These are phyloP conservation scores for Echium plantagineum DNA, from an alignment of 257 asterid species.

Conservation along the genomic window DNA sequence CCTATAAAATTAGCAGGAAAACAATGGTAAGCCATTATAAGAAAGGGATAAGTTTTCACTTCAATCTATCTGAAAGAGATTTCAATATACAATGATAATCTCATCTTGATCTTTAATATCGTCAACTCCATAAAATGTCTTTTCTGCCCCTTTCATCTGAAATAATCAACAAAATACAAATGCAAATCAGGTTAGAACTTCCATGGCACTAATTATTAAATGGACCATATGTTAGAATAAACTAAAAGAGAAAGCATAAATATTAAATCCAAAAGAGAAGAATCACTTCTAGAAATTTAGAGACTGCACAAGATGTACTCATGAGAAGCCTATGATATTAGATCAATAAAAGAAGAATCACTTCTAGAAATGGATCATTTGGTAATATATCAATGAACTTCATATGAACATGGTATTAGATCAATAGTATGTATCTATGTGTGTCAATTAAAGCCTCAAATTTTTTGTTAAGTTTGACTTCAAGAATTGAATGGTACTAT, in stretches of 20 bases:
- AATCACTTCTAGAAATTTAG: no score
- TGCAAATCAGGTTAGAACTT: constrained; percentile 3
- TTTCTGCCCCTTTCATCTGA: constrained; percentile 51
- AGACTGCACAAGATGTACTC: no score
- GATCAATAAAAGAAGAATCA: no score
- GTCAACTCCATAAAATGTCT: constrained; percentile 57
- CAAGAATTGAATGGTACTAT: no score
- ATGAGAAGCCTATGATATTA: no score
- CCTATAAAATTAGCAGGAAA: constrained; percentile 33
- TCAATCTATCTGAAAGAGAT: constrained; percentile 1
- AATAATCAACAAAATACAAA: constrained; percentile 10
- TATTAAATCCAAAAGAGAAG: neutral
- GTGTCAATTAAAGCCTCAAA: no score
- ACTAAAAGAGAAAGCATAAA: neutral
- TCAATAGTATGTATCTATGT: no score
- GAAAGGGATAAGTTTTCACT: constrained; percentile 3
- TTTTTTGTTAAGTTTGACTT: no score
- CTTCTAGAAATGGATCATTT: no score
- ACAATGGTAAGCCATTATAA: constrained; percentile 8
- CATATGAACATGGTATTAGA: no score
- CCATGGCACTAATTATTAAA: neutral
- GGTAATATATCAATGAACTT: no score
- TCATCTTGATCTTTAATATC: constrained; percentile 54
- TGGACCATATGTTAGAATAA: neutral
- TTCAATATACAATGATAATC: constrained; percentile 48